Base-by-base conservation (phyloP, 352 stramenopile genomes). In the Phytophthora ramorum region DNA sequence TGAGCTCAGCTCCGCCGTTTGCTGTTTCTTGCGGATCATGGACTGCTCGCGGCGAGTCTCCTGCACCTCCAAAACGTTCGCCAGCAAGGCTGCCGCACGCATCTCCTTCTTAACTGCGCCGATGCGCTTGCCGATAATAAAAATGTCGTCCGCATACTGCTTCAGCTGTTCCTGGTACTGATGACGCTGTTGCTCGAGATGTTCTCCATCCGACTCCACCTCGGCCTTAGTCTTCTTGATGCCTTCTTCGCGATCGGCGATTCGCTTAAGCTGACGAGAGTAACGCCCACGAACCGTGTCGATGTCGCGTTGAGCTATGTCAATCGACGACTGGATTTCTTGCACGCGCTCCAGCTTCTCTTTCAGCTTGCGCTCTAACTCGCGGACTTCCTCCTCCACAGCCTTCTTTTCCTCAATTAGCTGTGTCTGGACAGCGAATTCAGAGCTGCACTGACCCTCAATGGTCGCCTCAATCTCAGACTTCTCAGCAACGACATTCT, bases 401-500 rank as follows among this genome's bases (percentile, higher is more conserved):
- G 63, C 66, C 16, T 73, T 40, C 40, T 89, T 85, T 49, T 94
- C 85, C 13, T 85, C 69, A 7, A 85, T 63, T 5, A 95, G 57
- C 34, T 81, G 68, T 7, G 75, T 67, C 13, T 82, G 83, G 26
- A 85, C 45, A 24, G 66, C 70, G 22, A 90, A 79, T 50, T 94
- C 87, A 20, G 76, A 68, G 37, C 81, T 83, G 62, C 87, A 95
- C 37, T 94, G 84, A 19, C 81, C 81, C 45, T 88, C 86, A 30
- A 95, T 93, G 4, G 85, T 93, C 5, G 66, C 48, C 55, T 95
- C 85, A 41, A 95, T 94, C 63, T 94, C 85, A 0, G 68, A 65
- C 51, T 93, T 92, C 57, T 96, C 85, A 17, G 75, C 75, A 10
- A 70, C 69, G 12, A 96, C 63, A 49, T 92, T 87, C 47, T 87